phyloP scores from a whole-genome alignment of 164 flowering plant species.

The Aristolochia californica region DNA sequence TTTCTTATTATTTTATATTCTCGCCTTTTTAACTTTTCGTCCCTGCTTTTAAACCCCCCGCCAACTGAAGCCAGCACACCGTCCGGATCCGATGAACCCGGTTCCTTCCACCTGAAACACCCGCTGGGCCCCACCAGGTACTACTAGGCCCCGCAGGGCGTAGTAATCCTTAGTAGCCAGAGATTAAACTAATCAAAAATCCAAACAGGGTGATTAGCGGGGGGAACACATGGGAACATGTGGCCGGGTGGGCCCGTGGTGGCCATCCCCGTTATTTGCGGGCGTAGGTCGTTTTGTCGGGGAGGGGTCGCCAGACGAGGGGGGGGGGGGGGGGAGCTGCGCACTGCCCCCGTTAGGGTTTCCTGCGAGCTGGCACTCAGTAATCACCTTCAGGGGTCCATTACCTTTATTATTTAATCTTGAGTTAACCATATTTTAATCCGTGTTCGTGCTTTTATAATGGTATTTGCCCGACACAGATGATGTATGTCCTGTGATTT shows the following conservation, averaged over 20 bases:
- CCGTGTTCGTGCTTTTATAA: too few species aligned
- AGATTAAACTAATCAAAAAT: neutral
- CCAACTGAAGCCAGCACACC: too few species aligned
- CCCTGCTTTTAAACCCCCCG: neutral
- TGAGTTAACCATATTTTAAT: too few species aligned
- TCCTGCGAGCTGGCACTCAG: too few species aligned
- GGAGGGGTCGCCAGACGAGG: neutral
- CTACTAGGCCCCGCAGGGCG: too few species aligned
- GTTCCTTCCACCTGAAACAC: neutral
- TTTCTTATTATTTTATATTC: neutral
- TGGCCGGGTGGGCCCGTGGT: constrained; percentile 5
- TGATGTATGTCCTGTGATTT: neutral
- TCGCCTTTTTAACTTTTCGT: neutral
- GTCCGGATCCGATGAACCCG: too few species aligned
- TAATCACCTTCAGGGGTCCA: too few species aligned
- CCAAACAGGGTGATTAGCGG: neutral
- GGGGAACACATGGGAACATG: constrained; percentile 5
- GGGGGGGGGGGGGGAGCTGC: neutral
- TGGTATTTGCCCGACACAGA: too few species aligned
- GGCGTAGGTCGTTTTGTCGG: constrained; percentile 11
- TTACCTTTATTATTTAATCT: too few species aligned
- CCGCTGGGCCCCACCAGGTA: too few species aligned
- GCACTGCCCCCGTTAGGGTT: too few species aligned
- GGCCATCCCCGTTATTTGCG: constrained; percentile 2
- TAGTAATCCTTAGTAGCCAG: too few species aligned